Conservation (phyloP, 306 rosid genomes). For the Abrus pulchellus region DNA sequence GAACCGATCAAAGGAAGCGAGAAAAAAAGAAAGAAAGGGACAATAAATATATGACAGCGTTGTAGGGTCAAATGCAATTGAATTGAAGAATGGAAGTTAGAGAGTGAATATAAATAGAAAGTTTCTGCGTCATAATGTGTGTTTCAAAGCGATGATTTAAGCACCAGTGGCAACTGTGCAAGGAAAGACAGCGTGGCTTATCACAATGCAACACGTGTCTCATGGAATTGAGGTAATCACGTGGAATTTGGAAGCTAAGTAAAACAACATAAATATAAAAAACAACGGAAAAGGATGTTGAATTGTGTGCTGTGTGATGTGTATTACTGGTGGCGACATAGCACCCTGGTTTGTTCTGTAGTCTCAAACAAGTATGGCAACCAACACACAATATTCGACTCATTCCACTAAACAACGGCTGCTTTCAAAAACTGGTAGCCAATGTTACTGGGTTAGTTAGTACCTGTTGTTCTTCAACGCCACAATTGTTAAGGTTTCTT, state of each 20-base stretch:
- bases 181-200: neutral
- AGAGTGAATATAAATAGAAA: neutral
- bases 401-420: slow-evolving; percentile 23
- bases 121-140: too few species aligned
- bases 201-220: neutral
- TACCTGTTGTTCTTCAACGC: too few species aligned
- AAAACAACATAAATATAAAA: neutral
- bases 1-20: slow-evolving; percentile 5
- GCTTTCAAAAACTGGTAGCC: neutral
- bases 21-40: neutral
- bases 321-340: slow-evolving; percentile 25
- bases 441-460: neutral
- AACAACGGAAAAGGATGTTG: neutral
- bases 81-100: neutral
- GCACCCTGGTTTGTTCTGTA: neutral
- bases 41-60: neutral
- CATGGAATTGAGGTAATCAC: neutral
- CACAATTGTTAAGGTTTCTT: too few species aligned
- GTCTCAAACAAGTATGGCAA: neutral
- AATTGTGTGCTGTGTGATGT: neutral
- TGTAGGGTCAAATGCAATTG: neutral
- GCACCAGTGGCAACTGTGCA: neutral
- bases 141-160: slow-evolving; percentile 7
- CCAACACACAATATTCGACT: neutral
- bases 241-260: neutral